These are phyloP conservation scores for Geotrichum klebahnii DNA, from an alignment of 1,139 yeast species.

Conservation along the genomic window DNA sequence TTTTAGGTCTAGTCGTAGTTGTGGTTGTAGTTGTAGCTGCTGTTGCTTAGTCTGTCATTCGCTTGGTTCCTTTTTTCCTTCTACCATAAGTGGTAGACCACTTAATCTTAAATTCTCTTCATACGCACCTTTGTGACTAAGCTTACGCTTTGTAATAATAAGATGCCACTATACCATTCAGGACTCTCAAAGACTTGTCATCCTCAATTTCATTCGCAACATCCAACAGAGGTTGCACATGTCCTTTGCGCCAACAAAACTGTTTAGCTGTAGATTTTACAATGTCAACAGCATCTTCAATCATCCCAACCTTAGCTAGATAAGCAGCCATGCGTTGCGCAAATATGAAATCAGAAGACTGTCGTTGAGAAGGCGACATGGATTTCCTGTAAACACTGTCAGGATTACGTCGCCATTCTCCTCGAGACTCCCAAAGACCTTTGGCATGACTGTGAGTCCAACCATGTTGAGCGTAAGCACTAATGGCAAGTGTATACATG, in stretches of 20 bases:
- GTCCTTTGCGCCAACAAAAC: conserved; percentile 58
- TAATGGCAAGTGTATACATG: conserved; percentile 59
- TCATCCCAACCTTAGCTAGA: conserved; percentile 49
- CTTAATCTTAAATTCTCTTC: no score
- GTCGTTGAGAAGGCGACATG: conserved; percentile 43
- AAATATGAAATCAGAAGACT: conserved; percentile 58
- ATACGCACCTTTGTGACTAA: no score
- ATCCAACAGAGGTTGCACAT: conserved; percentile 30
- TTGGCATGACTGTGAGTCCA: conserved; percentile 55
- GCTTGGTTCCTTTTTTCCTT: no score
- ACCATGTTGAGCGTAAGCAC: conserved; percentile 57
- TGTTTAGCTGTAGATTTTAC: conserved; percentile 62
- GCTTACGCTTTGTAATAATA: no score
- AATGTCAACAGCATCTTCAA: conserved; percentile 67
- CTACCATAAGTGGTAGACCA: no score
- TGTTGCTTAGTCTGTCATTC: no score
- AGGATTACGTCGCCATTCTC: conserved; percentile 57
- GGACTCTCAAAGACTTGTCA: conserved; percentile 38
- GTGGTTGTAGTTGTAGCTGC: no score
- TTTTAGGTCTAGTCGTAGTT: no score
- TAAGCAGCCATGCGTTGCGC: conserved; percentile 61
- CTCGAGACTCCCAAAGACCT: conserved; percentile 72
- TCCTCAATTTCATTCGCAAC: conserved; percentile 44
- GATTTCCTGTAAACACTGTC: conserved; percentile 41
- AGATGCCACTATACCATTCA: conserved; percentile 16